A percentile compares a stretch with the other conserved stretches of the same genome.
Evolutionary conservation across 2,329 filamentous ascomycete species (phyloP).

Genomic region (Hypocrella siamensis): DNA sequence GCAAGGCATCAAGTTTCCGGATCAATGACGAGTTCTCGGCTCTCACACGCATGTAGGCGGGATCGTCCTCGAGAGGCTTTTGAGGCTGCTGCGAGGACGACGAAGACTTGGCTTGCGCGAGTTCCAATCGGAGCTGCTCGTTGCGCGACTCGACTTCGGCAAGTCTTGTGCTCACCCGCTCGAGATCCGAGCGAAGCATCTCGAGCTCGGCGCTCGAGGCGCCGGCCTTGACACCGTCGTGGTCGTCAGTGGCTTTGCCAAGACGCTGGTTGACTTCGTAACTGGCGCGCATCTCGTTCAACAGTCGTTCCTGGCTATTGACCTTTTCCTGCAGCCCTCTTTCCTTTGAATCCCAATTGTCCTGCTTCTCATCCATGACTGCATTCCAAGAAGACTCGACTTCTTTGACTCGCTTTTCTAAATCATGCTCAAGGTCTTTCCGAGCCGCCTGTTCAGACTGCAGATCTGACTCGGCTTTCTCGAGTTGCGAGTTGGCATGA

Average conservation of each 20-base stretch:
- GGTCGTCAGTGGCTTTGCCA: constrained; percentile 52
- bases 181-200: constrained; percentile 80
- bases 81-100: constrained; percentile 45
- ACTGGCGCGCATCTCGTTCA: constrained; percentile 91
- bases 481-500: constrained; percentile 63
- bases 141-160: constrained; percentile 89
- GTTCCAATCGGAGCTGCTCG: constrained; percentile 77
- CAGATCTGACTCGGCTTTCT: constrained; percentile 67
- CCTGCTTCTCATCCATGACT: constrained; percentile 81
- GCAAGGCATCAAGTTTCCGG: constrained; percentile 68
- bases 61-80: constrained; percentile 69
- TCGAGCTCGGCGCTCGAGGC: constrained; percentile 84
- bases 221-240: constrained; percentile 40
- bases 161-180: constrained; percentile 72
- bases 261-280: constrained; percentile 92
- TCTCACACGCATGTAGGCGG: constrained; percentile 70
- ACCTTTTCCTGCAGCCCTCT: constrained; percentile 82
- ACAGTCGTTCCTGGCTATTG: constrained; percentile 78
- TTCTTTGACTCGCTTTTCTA: constrained; percentile 73
- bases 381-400: constrained; percentile 82
- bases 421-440: constrained; percentile 58
- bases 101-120: constrained; percentile 70
- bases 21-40: constrained; percentile 89
- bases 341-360: constrained; percentile 94
- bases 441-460: constrained; percentile 60